Base-by-base conservation (phyloP, 306 rosid species). In the Myrica gale region DNA sequence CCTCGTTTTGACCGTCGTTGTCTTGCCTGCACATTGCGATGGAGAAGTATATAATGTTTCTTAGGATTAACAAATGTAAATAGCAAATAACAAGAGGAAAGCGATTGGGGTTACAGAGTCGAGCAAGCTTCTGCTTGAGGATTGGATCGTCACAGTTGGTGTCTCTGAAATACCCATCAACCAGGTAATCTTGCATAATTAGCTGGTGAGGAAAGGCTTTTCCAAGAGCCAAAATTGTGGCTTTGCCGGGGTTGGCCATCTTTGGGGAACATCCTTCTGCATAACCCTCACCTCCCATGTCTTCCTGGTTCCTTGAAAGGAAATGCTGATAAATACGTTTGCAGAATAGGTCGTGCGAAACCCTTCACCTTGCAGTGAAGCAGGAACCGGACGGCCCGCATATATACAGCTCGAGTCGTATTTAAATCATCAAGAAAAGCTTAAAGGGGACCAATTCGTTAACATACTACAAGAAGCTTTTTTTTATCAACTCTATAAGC, bases 171-270 rank as follows among this genome's bases (percentile, higher is more conserved):
- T 95, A 95, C 46, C 97, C 93, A 50, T 95, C 97, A 62, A 95
- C 98, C 45, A 95, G 84, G 70, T 82, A 95, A 46, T 95, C 98
- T 81, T 92, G 98, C 91, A 90, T 88, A 53, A 92, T 92, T 71
- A 92, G 95, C 78, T 94, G 98, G 76, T 89, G 97, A 73, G 98
- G 98, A 76, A 94, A 92, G 57, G 97, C 98, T 76, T 92, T 95
- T 48, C 98, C 97, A 74, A 95, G 93, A 81, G 97, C 93, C 75
- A 95, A 68, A 72, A 95, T 88, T 5, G 90, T 85, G 32, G 98
- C 97, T 72, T 81, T 92, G 2, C 94, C 89, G 0, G 89, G 84
- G 67, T 43, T 87, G 57, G 86, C 81, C 65, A 82, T 80, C 84
- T 73, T 87, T 76, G 82, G 61, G 44, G 72, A 63, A 54, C 62